Evolutionary conservation across 2,329 filamentous ascomycete species (phyloP).

Genomic region (Septoria petroselini): DNA sequence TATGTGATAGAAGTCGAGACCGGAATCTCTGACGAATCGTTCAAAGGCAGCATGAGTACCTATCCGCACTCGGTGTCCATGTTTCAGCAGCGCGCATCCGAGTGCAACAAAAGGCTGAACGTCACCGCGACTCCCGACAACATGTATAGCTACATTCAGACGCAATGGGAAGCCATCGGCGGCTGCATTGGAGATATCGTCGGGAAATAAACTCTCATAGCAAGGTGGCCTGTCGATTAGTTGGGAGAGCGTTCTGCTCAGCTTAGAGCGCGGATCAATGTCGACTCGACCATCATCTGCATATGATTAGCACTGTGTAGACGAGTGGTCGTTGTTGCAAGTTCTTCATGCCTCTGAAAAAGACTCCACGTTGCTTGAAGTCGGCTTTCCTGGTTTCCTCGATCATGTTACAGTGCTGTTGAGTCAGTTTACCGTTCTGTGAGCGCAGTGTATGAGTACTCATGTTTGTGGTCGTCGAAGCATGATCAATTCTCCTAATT

Average conservation of each 20-base stretch:
- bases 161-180: background rate
- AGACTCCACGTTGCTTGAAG: too few species aligned
- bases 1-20: conserved; percentile 71
- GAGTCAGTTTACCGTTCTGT: too few species aligned
- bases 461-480: too few species aligned
- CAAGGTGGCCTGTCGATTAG: background rate
- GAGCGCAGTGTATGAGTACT: too few species aligned
- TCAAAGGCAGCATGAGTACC: conserved; percentile 70
- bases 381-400: too few species aligned
- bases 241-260: background rate
- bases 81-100: conserved; percentile 62
- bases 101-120: conserved; percentile 73
- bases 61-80: conserved; percentile 69
- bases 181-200: background rate
- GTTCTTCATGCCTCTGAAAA: too few species aligned
- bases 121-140: conserved; percentile 66
- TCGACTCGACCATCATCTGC: background rate
- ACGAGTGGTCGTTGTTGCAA: too few species aligned
- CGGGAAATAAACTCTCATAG: background rate
- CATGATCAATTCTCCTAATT: too few species aligned
- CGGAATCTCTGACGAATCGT: conserved; percentile 47
- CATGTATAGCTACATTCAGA: conserved; percentile 1
- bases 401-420: too few species aligned
- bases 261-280: background rate
- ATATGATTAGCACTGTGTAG: too few species aligned